A percentile compares a stretch with the other conserved stretches of the same genome.
Conservation (phyloP, 768 basidiomycete species). For the Suillus weaverae region DNA sequence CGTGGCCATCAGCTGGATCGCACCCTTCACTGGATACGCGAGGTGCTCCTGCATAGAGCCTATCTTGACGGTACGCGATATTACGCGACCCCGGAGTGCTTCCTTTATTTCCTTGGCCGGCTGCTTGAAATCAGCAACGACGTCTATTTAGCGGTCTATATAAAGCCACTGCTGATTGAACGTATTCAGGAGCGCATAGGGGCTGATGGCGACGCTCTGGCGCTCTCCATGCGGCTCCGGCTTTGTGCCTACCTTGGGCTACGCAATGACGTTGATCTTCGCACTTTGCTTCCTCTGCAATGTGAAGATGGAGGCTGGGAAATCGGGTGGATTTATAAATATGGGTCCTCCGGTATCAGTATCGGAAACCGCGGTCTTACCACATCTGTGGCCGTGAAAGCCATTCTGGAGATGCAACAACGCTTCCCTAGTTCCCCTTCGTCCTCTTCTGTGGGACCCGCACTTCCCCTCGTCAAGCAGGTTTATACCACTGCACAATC, state of each 20-base stretch:
- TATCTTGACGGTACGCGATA: conserved; percentile 57
- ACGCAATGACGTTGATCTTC: conserved; percentile 44
- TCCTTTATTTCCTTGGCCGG: conserved; percentile 51
- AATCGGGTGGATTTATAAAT: conserved; percentile 57
- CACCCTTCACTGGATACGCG: conserved; percentile 50
- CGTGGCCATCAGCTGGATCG: conserved; percentile 45
- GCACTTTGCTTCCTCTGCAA: conserved; percentile 46
- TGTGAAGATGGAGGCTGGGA: conserved; percentile 58
- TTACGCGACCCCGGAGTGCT: conserved; percentile 52
- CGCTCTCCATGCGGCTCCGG: conserved; percentile 56
- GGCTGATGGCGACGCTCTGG: conserved; percentile 49
- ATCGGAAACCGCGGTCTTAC: conserved; percentile 57
- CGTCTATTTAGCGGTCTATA: conserved; percentile 31
- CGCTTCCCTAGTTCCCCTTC: neutral
- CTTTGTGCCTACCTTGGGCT: conserved; percentile 44
- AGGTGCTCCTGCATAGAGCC: conserved; percentile 51
- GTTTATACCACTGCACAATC: neutral
- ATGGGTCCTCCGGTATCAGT: conserved; percentile 45
- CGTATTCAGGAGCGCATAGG: conserved; percentile 53
- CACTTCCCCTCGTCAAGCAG: neutral
- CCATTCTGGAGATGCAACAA: conserved; percentile 32
- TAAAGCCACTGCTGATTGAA: conserved; percentile 43
- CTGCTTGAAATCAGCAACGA: conserved; percentile 39
- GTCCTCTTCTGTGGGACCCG: neutral
- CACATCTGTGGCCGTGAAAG: conserved; percentile 54